phyloP scores from a whole-genome alignment of 345 rosid species.

The Euphorbia lathyris region DNA sequence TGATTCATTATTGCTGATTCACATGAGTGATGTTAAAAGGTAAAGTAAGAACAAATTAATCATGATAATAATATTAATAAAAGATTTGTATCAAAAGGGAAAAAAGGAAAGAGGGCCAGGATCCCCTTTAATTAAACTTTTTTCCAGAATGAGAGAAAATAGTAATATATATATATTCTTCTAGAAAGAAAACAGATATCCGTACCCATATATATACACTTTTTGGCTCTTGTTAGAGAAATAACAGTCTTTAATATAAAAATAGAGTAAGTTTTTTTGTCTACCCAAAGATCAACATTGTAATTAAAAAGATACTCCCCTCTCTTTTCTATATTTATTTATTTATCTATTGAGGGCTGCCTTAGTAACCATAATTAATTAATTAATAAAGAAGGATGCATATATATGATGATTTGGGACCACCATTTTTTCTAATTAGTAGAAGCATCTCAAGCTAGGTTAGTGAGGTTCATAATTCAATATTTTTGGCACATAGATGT shows the following conservation, averaged over 20 bases:
- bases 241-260: not conserved
- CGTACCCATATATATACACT: conserved; percentile 5
- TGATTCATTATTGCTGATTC: not conserved
- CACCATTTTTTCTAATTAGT: too few species aligned
- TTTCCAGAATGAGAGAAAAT: conserved; percentile 3
- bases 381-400: too few species aligned
- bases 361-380: too few species aligned
- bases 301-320: not conserved
- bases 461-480: too few species aligned
- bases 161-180: conserved; percentile 28
- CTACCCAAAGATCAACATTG: not conserved
- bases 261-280: not conserved
- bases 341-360: too few species aligned
- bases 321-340: too few species aligned
- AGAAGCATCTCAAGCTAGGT: too few species aligned
- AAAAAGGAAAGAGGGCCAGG: not conserved
- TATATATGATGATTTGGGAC: too few species aligned
- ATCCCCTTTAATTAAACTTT: not conserved
- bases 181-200: conserved; percentile 17
- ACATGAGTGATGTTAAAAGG: not conserved
- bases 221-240: not conserved
- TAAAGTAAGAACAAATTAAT: not conserved
- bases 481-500: too few species aligned
- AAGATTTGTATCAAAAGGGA: not conserved
- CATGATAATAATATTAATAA: not conserved